A percentile compares a stretch with the other conserved stretches of the same genome.
Evolutionary conservation across 1,139 yeast genomes (phyloP).

Genomic region (Nakaseomyces bracarensis): DNA sequence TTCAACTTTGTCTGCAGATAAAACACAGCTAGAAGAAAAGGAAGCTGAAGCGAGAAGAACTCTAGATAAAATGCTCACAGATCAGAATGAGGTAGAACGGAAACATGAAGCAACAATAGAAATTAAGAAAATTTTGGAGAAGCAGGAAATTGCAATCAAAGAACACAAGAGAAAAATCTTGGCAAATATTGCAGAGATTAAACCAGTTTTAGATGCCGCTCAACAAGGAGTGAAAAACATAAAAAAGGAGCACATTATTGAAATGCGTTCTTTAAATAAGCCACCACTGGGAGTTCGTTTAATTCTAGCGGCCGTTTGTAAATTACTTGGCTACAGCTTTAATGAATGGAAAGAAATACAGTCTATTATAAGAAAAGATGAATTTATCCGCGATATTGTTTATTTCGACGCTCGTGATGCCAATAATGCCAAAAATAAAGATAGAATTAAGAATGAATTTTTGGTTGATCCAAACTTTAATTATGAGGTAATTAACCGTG

Average conservation of each 20-base stretch:
- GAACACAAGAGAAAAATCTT: conserved; percentile 50
- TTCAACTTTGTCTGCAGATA: conserved; percentile 46
- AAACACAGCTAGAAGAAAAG: conserved; percentile 42
- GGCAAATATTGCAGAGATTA: conserved; percentile 62
- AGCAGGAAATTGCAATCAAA: conserved; percentile 57
- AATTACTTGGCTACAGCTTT: conserved; percentile 65
- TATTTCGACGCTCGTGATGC: conserved; percentile 53
- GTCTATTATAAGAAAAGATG: conserved; percentile 71
- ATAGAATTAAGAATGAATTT: conserved; percentile 36
- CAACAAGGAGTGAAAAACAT: conserved; percentile 82
- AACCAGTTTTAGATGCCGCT: conserved; percentile 80
- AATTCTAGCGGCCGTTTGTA: conserved; percentile 84
- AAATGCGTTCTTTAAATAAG: conserved; percentile 77
- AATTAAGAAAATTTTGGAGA: conserved; percentile 60
- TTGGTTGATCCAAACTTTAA: conserved; percentile 58
- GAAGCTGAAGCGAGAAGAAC: conserved; percentile 63
- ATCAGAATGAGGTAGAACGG: conserved; percentile 89
- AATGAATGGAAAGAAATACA: conserved; percentile 78
- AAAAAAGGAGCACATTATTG: conserved; percentile 86
- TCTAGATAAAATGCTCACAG: conserved; percentile 69
- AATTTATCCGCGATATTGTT: conserved; percentile 78
- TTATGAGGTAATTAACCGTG: conserved; percentile 70
- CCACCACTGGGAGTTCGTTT: conserved; percentile 87
- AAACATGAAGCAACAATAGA: conserved; percentile 78
- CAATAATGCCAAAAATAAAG: conserved; percentile 41